Percentiles rank a stretch among this genome's conserved stretches.
These are phyloP conservation scores for Asterophora parasitica DNA, from an alignment of 768 basidiomycete species.

Conservation along the genomic window DNA sequence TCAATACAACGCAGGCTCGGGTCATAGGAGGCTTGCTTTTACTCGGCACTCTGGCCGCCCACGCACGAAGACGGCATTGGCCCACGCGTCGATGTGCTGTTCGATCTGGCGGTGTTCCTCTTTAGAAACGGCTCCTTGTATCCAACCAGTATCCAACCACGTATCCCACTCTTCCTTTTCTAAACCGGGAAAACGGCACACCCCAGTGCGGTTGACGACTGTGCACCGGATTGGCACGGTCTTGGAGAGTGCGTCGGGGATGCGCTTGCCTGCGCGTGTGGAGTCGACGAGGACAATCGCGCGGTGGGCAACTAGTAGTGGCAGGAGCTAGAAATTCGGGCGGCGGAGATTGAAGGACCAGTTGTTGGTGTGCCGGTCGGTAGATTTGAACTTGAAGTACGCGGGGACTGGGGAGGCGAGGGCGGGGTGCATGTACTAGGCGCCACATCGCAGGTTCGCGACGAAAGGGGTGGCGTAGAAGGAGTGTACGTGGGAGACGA, in stretches of 20 bases:
- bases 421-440: slow-evolving; percentile 83
- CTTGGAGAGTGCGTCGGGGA: slow-evolving; percentile 91
- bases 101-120: slow-evolving; percentile 84
- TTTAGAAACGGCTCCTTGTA: too few species aligned
- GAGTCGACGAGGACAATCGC: slow-evolving; percentile 92
- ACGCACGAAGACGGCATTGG: slow-evolving; percentile 55
- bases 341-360: slow-evolving; percentile 85
- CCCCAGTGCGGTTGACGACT: slow-evolving; percentile 69
- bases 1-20: not conserved
- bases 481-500: slow-evolving; percentile 40
- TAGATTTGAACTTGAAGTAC: slow-evolving; percentile 95
- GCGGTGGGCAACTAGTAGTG: slow-evolving; percentile 42
- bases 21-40: not conserved
- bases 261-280: slow-evolving; percentile 86
- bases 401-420: slow-evolving; percentile 45
- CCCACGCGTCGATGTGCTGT: slow-evolving; percentile 60
- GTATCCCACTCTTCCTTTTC: slow-evolving; percentile 43
- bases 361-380: slow-evolving; percentile 79
- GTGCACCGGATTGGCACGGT: slow-evolving; percentile 95
- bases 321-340: slow-evolving; percentile 76
- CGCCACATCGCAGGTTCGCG: slow-evolving; percentile 93
- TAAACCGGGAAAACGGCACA: slow-evolving; percentile 27
- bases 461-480: slow-evolving; percentile 32
- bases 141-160: slow-evolving; percentile 66
- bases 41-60: too few species aligned